A percentile compares a stretch with the other conserved stretches of the same genome.
Evolutionary conservation across 1,284 basidiomycete genomes (phyloP).

Genomic region (Puccinia brachypodii): DNA sequence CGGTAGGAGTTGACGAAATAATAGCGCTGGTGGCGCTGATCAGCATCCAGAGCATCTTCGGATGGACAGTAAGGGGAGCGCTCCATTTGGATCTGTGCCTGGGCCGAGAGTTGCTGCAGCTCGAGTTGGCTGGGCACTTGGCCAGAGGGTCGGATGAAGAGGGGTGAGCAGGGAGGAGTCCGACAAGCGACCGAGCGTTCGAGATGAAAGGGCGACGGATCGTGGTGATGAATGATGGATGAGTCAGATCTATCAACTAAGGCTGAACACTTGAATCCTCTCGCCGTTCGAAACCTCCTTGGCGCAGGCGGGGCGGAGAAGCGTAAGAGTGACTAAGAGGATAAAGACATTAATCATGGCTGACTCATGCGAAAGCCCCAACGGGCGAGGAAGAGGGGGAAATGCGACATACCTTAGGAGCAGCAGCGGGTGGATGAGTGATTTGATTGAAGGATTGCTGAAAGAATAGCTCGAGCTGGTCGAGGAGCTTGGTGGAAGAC

Average conservation of each 20-base stretch:
- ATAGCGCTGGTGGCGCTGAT: slow-evolving; percentile 12
- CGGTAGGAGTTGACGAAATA: slow-evolving; percentile 21
- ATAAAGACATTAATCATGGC: neutral
- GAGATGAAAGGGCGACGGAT: neutral
- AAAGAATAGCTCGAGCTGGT: neutral
- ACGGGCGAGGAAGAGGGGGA: neutral
- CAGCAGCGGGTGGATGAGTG: neutral
- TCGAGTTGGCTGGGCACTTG: neutral
- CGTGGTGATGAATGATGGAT: slow-evolving; percentile 16
- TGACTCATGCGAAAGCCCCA: neutral
- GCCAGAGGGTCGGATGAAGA: neutral
- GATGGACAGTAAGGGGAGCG: neutral
- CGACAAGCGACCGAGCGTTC: neutral
- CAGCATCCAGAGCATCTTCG: slow-evolving; percentile 8
- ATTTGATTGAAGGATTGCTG: neutral
- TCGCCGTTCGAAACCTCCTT: neutral
- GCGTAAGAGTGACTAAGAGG: neutral
- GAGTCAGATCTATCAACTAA: neutral
- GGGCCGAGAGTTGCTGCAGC: neutral
- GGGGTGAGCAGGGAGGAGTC: neutral
- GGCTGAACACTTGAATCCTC: slow-evolving; percentile 14
- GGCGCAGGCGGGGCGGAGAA: neutral
- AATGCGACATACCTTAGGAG: neutral
- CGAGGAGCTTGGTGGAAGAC: neutral
- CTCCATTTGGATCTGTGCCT: slow-evolving; percentile 5